Percentiles rank a stretch among this genome's conserved stretches.
phyloP scores from a whole-genome alignment of 495 filamentous ascomycete species.

The Darksidea phi region DNA sequence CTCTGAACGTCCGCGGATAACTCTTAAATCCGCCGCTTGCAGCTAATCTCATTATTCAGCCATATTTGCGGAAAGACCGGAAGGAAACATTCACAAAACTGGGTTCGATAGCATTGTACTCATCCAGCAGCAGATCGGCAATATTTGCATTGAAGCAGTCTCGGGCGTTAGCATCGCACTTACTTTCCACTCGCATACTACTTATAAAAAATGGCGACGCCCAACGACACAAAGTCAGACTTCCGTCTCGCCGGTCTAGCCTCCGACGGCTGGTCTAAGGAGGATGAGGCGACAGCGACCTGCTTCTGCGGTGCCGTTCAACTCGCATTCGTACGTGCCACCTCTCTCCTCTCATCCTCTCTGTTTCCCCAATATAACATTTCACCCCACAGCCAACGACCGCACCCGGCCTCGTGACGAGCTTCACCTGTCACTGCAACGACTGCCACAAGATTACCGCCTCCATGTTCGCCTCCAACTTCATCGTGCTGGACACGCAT shows the following conservation, averaged over 20 bases:
- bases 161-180: no score
- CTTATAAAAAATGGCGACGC: no score
- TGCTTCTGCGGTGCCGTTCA: slow-evolving; percentile 36
- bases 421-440: slow-evolving; percentile 30
- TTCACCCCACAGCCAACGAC: slow-evolving; percentile 9
- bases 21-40: no score
- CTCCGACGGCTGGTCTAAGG: slow-evolving; percentile 44
- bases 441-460: slow-evolving; percentile 34
- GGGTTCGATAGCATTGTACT: not conserved
- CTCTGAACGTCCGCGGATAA: no score
- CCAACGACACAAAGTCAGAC: slow-evolving; percentile 37
- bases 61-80: no score
- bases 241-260: slow-evolving; percentile 41
- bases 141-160: no score
- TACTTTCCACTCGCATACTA: no score
- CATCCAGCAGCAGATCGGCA: no score
- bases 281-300: slow-evolving; percentile 50
- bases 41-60: no score
- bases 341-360: not conserved
- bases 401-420: slow-evolving; percentile 15
- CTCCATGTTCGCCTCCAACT: slow-evolving; percentile 32
- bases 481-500: slow-evolving; percentile 13
- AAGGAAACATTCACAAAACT: no score
- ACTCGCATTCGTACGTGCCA: slow-evolving; percentile 23
- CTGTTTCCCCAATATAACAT: not conserved